Evolutionary conservation across 768 basidiomycete genomes (phyloP).

Genomic region (Nevesoporus exiguus): DNA sequence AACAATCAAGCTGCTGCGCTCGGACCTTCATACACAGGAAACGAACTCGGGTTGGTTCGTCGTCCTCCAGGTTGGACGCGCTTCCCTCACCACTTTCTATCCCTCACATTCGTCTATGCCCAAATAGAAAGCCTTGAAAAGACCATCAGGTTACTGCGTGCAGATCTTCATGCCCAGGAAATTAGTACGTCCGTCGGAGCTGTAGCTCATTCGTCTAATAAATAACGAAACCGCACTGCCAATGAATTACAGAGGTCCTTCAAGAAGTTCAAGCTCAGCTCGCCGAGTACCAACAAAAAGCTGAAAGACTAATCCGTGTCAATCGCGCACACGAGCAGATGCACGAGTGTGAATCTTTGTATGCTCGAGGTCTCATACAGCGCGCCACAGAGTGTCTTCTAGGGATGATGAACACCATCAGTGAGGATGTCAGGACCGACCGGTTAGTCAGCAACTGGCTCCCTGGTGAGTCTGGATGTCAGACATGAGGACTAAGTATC

Average conservation of each 20-base stretch:
- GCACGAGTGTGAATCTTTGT: neutral
- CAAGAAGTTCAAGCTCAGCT: neutral
- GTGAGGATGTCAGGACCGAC: neutral
- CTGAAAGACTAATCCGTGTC: neutral
- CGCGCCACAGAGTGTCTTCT: neutral
- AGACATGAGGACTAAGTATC: neutral
- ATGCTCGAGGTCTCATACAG: neutral
- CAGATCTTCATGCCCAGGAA: too few species aligned
- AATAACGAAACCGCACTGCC: neutral
- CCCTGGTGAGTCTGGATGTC: neutral
- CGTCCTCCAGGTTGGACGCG: too few species aligned
- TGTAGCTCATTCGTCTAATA: neutral
- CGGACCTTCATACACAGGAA: neutral
- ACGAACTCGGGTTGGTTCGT: neutral
- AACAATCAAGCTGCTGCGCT: neutral
- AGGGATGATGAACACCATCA: neutral
- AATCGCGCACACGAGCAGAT: neutral
- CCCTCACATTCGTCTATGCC: too few species aligned
- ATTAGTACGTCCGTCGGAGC: neutral
- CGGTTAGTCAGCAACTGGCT: neutral
- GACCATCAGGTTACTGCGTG: too few species aligned
- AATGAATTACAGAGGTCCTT: neutral
- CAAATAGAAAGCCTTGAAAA: too few species aligned
- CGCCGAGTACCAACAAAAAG: neutral
- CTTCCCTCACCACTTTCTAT: too few species aligned